Conservation (phyloP, 441 rosid genomes). For the Cnidoscolus chayamansa region DNA sequence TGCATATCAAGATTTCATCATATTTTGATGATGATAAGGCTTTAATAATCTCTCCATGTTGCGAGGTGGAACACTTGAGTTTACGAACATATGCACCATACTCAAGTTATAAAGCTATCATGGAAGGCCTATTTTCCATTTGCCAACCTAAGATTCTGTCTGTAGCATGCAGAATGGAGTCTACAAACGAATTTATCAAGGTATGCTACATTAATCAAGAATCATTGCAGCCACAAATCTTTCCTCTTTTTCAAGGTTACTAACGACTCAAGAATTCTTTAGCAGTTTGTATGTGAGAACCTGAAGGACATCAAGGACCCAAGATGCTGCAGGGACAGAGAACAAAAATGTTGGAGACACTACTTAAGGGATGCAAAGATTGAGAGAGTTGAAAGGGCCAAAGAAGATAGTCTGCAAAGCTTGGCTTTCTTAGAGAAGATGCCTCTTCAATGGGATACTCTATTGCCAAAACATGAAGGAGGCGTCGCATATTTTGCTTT, state of each 20-base stretch:
- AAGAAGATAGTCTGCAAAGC: not conserved
- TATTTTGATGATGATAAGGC: not conserved
- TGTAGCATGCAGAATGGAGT: not conserved
- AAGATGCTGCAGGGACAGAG: not conserved
- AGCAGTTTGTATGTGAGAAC: not conserved
- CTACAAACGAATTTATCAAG: not conserved
- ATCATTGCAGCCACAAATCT: too few species aligned
- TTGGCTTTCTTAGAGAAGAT: too few species aligned
- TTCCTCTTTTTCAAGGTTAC: not conserved
- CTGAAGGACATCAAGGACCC: not conserved
- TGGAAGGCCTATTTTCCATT: not conserved
- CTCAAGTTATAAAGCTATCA: not conserved
- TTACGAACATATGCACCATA: not conserved
- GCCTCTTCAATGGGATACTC: not conserved
- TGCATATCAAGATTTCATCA: not conserved
- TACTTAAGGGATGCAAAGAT: not conserved
- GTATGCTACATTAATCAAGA: not conserved
- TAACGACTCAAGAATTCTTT: not conserved
- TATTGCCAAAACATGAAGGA: not conserved
- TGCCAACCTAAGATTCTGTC: not conserved
- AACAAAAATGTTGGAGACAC: not conserved
- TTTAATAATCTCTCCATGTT: not conserved
- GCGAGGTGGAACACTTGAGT: not conserved
- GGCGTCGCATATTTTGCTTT: not conserved
- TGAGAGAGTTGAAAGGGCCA: not conserved